Evolutionary conservation across 1,139 yeast genomes (phyloP).

Genomic region (Magnusiomyces magnusii): DNA sequence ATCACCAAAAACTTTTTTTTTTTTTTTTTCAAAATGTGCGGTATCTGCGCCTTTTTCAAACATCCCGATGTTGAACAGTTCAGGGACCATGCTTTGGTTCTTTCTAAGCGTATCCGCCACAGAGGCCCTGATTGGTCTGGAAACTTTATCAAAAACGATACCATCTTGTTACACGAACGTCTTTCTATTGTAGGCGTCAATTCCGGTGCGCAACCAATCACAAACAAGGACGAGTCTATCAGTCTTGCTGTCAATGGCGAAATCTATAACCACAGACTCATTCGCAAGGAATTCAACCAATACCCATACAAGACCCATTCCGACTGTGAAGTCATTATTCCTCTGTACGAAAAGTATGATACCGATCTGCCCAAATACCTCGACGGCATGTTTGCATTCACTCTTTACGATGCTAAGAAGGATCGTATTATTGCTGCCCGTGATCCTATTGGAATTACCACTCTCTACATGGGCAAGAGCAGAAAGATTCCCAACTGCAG

Average conservation of each 20-base stretch:
- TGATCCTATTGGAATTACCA: constrained; percentile 97
- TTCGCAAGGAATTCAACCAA: constrained; percentile 64
- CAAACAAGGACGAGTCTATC: constrained; percentile 65
- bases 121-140: constrained; percentile 99
- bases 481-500: constrained; percentile 65
- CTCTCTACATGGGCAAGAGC: constrained; percentile 88
- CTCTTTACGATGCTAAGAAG: constrained; percentile 68
- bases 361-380: constrained; percentile 84
- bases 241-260: constrained; percentile 92
- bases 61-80: constrained; percentile 73
- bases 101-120: constrained; percentile 88
- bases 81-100: constrained; percentile 81
- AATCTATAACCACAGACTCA: constrained; percentile 89
- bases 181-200: constrained; percentile 86
- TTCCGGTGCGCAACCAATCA: constrained; percentile 96
- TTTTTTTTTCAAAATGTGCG: constrained; percentile 59
- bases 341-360: constrained; percentile 78
- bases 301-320: constrained; percentile 79
- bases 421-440: constrained; percentile 95
- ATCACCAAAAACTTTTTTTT: not conserved
- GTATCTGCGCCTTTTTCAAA: constrained; percentile 88
- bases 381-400: constrained; percentile 99
- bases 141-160: constrained; percentile 65
- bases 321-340: constrained; percentile 97
- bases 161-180: constrained; percentile 86